phyloP scores from a whole-genome alignment of 108 stramenopile genomes.

The Cyclotella sp. region DNA sequence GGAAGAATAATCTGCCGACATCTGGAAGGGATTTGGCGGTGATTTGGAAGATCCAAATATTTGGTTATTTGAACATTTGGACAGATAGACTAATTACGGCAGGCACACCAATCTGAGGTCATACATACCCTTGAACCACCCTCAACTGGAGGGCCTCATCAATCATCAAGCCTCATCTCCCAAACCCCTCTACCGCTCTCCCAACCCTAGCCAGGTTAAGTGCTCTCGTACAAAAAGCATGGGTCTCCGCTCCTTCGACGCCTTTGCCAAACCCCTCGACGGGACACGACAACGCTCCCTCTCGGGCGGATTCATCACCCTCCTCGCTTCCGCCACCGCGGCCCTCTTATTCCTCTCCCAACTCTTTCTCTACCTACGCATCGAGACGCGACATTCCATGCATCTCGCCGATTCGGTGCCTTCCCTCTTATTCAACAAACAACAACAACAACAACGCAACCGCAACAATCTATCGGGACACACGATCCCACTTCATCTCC shows the following conservation, averaged over 20 bases:
- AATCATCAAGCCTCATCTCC: background rate
- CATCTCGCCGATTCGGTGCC: constrained; percentile 67
- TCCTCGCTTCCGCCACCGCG: constrained; percentile 66
- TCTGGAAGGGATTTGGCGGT: too few relatives aligned
- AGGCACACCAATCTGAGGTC: too few relatives aligned
- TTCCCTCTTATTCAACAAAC: constrained; percentile 43
- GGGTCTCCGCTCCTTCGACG: constrained; percentile 56
- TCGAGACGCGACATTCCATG: constrained; percentile 66
- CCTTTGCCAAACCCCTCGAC: constrained; percentile 77
- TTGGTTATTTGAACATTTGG: too few relatives aligned
- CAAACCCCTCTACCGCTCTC: background rate
- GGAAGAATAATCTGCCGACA: too few relatives aligned
- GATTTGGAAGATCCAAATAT: too few relatives aligned
- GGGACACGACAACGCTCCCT: constrained; percentile 70
- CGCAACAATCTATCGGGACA: constrained; percentile 25
- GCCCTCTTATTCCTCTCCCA: constrained; percentile 71
- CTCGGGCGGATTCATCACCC: constrained; percentile 76
- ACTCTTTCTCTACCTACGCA: constrained; percentile 63
- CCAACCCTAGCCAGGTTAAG: too few relatives aligned
- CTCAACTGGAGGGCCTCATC: background rate
- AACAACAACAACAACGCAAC: constrained; percentile 16
- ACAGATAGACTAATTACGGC: too few relatives aligned
- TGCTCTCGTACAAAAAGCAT: too few relatives aligned
- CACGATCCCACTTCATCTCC: constrained; percentile 57
- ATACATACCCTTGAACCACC: background rate